Evolutionary conservation across 441 rosid genomes (phyloP), one percentile per base, ranked within the genome.

Genomic region (Pelargonium fulgidum): DNA sequence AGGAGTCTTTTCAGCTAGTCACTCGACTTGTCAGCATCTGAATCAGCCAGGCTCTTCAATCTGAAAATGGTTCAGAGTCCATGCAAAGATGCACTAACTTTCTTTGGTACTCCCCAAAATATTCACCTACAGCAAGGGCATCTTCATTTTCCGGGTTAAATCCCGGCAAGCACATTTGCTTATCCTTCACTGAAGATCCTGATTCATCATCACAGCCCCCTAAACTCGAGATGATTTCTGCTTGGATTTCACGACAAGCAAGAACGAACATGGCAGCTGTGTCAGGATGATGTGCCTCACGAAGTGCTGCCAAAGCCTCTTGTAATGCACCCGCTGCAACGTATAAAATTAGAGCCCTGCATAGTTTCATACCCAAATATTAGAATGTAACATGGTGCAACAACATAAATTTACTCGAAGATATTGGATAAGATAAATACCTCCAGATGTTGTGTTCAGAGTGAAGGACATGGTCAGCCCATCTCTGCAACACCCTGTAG

Each of bases 251-350:
- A 26, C 79, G 79, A 76, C 96, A 93, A 65, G 96, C 99, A 19
- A 90, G 85, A 68, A 87, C 77, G 76, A 93, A 91, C 99, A 93
- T 93, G 74, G 96, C 95, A 73, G 96, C 96, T 39, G 97, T 86
- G 80, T 93, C 92, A 0, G 97, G 96, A 62, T 85, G 93, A 54
- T 88, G 96, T 39, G 87, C 89, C 74, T 82, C 90, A n/a, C 96
- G 91, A 39, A 94, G 86, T 14, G 93, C 89, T 41, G 89, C 82
- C 63, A 93, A 83, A 66, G 96, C 97, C 79, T 91, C 96, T 72
- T 80, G 99, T 79, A 93, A 66, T 39, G 90, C 89, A 70, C 99
- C 97, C 22, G 96, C 97, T 19, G 97, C 96, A 70, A 93, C 97
- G 64, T 83, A 91, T 73, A 93, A 76, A 66, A 89, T 88, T 45